A percentile compares a stretch with the other conserved stretches of the same genome.
Conservation (phyloP, 2,329 filamentous ascomycete species). For the Aspergillus niger region DNA sequence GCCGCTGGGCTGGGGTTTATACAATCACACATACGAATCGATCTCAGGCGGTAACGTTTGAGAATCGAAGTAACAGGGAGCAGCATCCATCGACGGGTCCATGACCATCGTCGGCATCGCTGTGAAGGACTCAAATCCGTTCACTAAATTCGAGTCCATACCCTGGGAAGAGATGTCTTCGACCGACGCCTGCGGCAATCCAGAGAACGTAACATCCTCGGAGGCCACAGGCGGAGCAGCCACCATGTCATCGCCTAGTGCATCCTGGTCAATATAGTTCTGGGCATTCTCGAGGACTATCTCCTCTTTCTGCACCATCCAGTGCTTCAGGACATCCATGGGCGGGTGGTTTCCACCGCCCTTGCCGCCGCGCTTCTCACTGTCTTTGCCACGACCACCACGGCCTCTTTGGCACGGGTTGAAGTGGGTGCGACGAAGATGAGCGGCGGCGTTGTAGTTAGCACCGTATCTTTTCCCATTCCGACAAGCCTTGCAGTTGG, state of each 20-base stretch:
- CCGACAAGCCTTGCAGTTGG: slow-evolving; percentile 80
- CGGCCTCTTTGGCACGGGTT: slow-evolving; percentile 62
- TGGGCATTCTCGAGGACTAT: slow-evolving; percentile 40
- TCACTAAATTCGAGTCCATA: slow-evolving; percentile 31
- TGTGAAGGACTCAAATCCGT: slow-evolving; percentile 34
- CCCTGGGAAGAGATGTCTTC: slow-evolving; percentile 25
- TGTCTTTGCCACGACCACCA: slow-evolving; percentile 60
- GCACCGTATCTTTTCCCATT: slow-evolving; percentile 78
- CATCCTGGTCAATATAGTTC: slow-evolving; percentile 28
- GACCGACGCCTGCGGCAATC: slow-evolving; percentile 17
- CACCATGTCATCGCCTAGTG: slow-evolving; percentile 23
- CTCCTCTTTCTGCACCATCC: slow-evolving; percentile 62
- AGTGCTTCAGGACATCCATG: slow-evolving; percentile 62
- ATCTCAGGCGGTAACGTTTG: slow-evolving; percentile 37
- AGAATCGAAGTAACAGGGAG: slow-evolving; percentile 34
- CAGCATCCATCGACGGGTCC: slow-evolving; percentile 34
- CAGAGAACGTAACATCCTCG: slow-evolving; percentile 20
- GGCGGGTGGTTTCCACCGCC: slow-evolving; percentile 63
- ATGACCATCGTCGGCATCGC: slow-evolving; percentile 31
- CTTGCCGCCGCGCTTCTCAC: slow-evolving; percentile 62
- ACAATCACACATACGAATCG: slow-evolving; percentile 41
- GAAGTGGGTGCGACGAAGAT: slow-evolving; percentile 86
- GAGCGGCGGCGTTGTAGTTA: slow-evolving; percentile 93
- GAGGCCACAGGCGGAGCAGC: slow-evolving; percentile 8
- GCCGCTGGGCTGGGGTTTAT: slow-evolving; percentile 4